These are phyloP conservation scores for Calamus simplicifolius DNA, from an alignment of 176 grass and related monocot genomes.

Conservation along the genomic window DNA sequence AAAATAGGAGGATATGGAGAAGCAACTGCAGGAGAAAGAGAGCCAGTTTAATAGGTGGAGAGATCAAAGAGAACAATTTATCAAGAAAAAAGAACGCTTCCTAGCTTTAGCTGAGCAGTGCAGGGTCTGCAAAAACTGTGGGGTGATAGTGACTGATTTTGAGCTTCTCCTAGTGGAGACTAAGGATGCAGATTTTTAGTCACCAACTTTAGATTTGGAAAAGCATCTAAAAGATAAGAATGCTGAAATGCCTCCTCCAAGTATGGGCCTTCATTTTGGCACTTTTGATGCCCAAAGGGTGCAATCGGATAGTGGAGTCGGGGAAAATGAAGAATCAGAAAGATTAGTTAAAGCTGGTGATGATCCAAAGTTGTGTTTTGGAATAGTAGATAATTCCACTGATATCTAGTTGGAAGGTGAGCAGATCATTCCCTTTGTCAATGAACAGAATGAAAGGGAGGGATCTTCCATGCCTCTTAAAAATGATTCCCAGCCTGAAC, in stretches of 20 bases:
- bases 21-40: no score
- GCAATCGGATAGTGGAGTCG: constrained; percentile 31
- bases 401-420: constrained; percentile 38
- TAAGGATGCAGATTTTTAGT: constrained; percentile 33
- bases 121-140: constrained; percentile 75
- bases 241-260: constrained; percentile 25
- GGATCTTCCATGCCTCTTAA: constrained; percentile 24
- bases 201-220: constrained; percentile 43
- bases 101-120: constrained; percentile 45
- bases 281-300: constrained; percentile 31
- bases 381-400: constrained; percentile 65
- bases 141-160: constrained; percentile 43
- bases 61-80: constrained; percentile 53
- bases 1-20: no score
- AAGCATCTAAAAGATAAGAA: constrained; percentile 22
- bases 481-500: constrained; percentile 38
- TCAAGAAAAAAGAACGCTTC: constrained; percentile 48
- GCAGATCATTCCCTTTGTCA: constrained; percentile 24
- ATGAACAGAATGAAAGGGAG: constrained; percentile 49
- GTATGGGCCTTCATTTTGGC: constrained; percentile 20
- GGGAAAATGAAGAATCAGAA: constrained; percentile 40
- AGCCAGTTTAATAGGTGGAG: no score
- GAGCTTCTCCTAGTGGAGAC: constrained; percentile 30
- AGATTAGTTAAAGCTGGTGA: constrained; percentile 32
- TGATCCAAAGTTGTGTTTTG: constrained; percentile 54